Evolutionary conservation across 2,329 filamentous ascomycete genomes (phyloP).

Genomic region (Stagonosporopsis rhizophila): DNA sequence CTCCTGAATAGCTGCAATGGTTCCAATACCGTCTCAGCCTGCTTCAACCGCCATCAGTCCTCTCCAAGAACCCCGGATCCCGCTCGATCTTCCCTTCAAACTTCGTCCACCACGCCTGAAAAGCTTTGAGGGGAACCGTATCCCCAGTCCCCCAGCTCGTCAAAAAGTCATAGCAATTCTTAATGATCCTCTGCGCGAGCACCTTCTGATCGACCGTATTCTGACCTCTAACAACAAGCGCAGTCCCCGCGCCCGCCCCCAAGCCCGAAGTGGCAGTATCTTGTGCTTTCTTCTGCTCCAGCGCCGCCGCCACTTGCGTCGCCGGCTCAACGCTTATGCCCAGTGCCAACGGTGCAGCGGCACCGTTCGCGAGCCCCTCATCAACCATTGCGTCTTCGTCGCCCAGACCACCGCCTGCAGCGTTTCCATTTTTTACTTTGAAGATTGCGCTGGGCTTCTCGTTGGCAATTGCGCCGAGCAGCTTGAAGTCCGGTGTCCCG

Average conservation of each 20-base stretch:
- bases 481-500: constrained; percentile 69
- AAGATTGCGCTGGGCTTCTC: constrained; percentile 94
- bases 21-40: neutral
- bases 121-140: constrained; percentile 90
- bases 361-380: constrained; percentile 38
- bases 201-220: constrained; percentile 65
- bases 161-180: constrained; percentile 96
- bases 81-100: constrained; percentile 86
- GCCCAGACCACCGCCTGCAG: constrained; percentile 49
- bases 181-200: constrained; percentile 91
- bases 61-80: constrained; percentile 89
- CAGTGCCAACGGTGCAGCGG: constrained; percentile 64
- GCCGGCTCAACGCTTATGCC: constrained; percentile 84
- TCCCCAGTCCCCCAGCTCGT: constrained; percentile 83
- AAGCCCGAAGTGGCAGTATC: constrained; percentile 39
- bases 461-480: constrained; percentile 87
- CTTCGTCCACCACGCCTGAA: constrained; percentile 97
- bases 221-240: constrained; percentile 47
- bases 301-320: constrained; percentile 71
- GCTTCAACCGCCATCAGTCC: constrained; percentile 59
- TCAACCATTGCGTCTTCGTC: constrained; percentile 58
- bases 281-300: constrained; percentile 65
- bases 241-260: constrained; percentile 26
- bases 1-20: neutral
- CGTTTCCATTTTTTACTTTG: constrained; percentile 64